Evolutionary conservation across 805 yeast genomes (phyloP).

Genomic region (Zygosaccharomyces lentus): DNA sequence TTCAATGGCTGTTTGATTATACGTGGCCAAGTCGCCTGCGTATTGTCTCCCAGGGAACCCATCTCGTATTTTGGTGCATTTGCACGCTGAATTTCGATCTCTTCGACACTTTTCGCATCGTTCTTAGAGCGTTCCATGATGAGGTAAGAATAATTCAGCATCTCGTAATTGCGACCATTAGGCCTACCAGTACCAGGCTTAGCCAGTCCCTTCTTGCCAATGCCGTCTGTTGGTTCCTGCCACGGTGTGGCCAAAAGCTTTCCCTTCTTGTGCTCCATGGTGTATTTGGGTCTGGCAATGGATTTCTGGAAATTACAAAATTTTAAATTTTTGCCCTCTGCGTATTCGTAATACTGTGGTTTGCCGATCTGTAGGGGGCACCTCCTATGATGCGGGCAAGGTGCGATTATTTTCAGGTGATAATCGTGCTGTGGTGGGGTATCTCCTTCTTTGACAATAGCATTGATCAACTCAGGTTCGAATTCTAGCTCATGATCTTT

Average conservation of each 20-base stretch:
- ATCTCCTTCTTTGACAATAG: slow-evolving; percentile 14
- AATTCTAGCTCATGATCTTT: slow-evolving; percentile 44
- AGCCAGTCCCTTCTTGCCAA: slow-evolving; percentile 42
- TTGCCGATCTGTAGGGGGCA: slow-evolving; percentile 84
- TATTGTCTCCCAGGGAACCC: slow-evolving; percentile 26
- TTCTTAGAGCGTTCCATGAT: slow-evolving; percentile 57
- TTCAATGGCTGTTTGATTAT: slow-evolving; percentile 67
- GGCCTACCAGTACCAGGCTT: slow-evolving; percentile 73
- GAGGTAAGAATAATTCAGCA: slow-evolving; percentile 69
- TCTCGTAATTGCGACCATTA: slow-evolving; percentile 63
- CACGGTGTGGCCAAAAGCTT: slow-evolving; percentile 66
- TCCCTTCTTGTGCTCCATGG: slow-evolving; percentile 85
- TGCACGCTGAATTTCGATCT: slow-evolving; percentile 42
- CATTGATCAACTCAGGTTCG: slow-evolving; percentile 39
- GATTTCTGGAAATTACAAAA: slow-evolving; percentile 74
- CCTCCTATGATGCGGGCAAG: slow-evolving; percentile 81
- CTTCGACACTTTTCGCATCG: slow-evolving; percentile 39
- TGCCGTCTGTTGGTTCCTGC: slow-evolving; percentile 52
- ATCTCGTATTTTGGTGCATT: slow-evolving; percentile 14
- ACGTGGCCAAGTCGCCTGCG: slow-evolving; percentile 59
- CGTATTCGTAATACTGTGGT: slow-evolving; percentile 56
- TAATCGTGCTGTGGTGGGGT: slow-evolving; percentile 35
- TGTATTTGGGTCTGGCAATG: slow-evolving; percentile 71
- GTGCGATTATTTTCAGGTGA: slow-evolving; percentile 71
- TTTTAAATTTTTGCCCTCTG: slow-evolving; percentile 53